A percentile compares a stretch with the other conserved stretches of the same genome.
These are phyloP conservation scores for Apiotrichum montevideense DNA, from an alignment of 1,284 basidiomycete species.

Conservation along the genomic window DNA sequence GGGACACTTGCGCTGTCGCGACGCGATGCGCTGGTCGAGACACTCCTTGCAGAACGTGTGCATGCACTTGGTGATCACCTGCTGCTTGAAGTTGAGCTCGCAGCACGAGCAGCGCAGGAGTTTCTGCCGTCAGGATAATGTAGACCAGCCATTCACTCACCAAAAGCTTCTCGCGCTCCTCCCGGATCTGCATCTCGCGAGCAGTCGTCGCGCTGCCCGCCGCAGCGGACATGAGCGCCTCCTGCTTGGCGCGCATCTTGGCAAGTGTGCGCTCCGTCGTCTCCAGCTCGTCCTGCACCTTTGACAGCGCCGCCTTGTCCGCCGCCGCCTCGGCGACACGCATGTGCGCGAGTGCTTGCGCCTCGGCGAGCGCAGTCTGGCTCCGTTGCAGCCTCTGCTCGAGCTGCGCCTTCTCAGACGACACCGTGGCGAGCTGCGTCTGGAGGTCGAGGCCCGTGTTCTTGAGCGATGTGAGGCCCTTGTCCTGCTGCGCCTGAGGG, in stretches of 20 bases:
- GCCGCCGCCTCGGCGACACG: constrained; percentile 38
- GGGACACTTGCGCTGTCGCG: constrained; percentile 92
- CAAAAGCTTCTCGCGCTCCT: constrained; percentile 59
- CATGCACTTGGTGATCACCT: constrained; percentile 87
- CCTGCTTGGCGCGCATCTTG: constrained; percentile 41
- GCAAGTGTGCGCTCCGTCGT: constrained; percentile 29
- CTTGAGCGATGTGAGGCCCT: constrained; percentile 50
- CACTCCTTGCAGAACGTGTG: constrained; percentile 62
- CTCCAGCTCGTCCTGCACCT: constrained; percentile 46
- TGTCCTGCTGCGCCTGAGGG: constrained; percentile 52
- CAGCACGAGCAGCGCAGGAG: constrained; percentile 91
- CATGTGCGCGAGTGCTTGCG: constrained; percentile 40
- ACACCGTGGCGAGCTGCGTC: constrained; percentile 47
- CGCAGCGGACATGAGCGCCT: constrained; percentile 30
- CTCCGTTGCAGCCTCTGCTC: constrained; percentile 33
- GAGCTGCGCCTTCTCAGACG: constrained; percentile 35
- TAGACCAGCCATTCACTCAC: constrained; percentile 48
- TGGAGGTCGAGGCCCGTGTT: constrained; percentile 47
- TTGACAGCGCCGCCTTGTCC: constrained; percentile 36
- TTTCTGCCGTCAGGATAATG: constrained; percentile 51
- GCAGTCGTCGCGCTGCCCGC: constrained; percentile 40
- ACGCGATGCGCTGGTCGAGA: constrained; percentile 79
- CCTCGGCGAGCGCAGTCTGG: constrained; percentile 47
- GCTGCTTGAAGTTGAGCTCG: constrained; percentile 72
- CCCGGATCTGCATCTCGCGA: constrained; percentile 51